Base-by-base conservation (phyloP, 2,329 filamentous ascomycete species). In the Balansia obtecta region DNA sequence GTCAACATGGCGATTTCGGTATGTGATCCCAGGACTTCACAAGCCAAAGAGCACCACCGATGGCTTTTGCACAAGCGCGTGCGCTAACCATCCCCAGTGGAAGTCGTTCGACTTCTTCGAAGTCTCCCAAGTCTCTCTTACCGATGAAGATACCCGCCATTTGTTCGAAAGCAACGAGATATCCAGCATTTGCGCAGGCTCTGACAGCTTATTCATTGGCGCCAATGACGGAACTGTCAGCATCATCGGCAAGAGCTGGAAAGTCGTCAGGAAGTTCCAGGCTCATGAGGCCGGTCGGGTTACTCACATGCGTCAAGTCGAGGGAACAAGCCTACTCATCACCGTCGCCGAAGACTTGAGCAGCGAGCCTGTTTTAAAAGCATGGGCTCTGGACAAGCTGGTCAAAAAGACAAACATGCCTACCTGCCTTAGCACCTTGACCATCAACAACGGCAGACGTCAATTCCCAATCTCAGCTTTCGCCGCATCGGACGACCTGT, bases 61-160 rank as follows among this genome's bases (percentile, higher is more conserved):
- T 16, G 27, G 27, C 16, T n/a, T 45, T 12, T 34, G 22, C 20
- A 45, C 27, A 27, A 27, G 27, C 27, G 27, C 27, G 20, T 45
- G 42, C 42, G 20, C 27, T 45, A 15, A 45, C 37, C 12, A 13
- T 5, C 20, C 9, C 18, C 58, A 95, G 91, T 97, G 93, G 91
- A 96, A 96, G 86, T 84, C 86, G 60, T 98, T 98, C 74, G 90
- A 95, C 77, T 98, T 98, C 83, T 97, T 98, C 79, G 88, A 96
- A 71, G 88, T 95, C 67, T 82, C 82, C 65, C 84, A 86, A 65
- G 83, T 96, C 67, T 82, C 85, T 63, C 77, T 90, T 61, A 79
- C 79, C 59, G 85, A 94, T 66, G 84, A 85, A 62, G 88, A 94
- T 64, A 85, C 82, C 64, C 81, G 82, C 59, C 77, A 82, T 63